phyloP scores from a whole-genome alignment of 441 rosid genomes.

The Biscutella laevigata region DNA sequence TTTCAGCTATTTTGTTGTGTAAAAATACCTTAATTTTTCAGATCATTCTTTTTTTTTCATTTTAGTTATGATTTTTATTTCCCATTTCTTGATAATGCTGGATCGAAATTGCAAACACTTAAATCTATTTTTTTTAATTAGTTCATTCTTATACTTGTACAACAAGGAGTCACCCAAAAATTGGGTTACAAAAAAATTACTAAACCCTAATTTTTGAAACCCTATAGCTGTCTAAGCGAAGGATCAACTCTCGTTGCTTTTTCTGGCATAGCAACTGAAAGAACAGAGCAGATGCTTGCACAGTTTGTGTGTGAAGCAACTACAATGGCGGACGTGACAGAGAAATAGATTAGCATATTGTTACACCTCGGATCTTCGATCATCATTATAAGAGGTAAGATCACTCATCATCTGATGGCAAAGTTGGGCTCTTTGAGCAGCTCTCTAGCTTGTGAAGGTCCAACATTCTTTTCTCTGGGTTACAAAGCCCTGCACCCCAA shows the following conservation, averaged over 20 bases:
- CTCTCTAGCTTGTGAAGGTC: slow-evolving; percentile 69
- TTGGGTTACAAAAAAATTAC: slow-evolving; percentile 8
- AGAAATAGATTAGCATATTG: neutral
- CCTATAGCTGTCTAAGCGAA: neutral
- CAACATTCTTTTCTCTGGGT: slow-evolving; percentile 62
- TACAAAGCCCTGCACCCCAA: slow-evolving; percentile 61
- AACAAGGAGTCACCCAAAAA: slow-evolving; percentile 16
- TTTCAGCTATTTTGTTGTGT: no score
- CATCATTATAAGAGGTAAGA: slow-evolving; percentile 1
- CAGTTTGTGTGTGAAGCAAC: slow-evolving; percentile 11
- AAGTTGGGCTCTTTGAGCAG: slow-evolving; percentile 70
- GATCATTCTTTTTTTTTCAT: no score
- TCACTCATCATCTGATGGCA: slow-evolving; percentile 49
- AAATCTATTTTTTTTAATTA: neutral
- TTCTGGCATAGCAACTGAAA: neutral
- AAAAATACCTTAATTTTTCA: no score
- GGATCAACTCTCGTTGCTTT: neutral
- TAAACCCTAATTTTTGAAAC: slow-evolving; percentile 7
- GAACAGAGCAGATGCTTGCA: neutral
- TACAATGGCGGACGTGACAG: slow-evolving; percentile 5
- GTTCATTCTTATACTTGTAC: slow-evolving; percentile 22
- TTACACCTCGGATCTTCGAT: slow-evolving; percentile 11
- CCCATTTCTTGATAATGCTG: no score
- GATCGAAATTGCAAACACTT: no score
- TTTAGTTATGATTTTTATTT: no score